Conservation (phyloP, 2,329 filamentous ascomycete genomes). For the Sporothrix pseudoabietina region DNA sequence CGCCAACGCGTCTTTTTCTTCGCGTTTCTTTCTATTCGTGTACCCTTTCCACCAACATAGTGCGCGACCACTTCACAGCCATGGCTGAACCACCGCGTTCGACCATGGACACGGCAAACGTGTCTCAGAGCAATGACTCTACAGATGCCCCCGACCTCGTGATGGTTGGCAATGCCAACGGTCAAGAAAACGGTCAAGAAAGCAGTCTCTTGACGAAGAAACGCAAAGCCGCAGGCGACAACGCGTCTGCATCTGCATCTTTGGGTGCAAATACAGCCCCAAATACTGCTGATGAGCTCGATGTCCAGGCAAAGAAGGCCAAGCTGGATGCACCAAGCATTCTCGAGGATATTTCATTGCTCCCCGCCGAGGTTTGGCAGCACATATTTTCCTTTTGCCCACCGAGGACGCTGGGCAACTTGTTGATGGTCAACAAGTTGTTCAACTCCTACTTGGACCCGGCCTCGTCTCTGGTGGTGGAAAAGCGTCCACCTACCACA, state of each 20-base stretch:
- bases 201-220: not conserved
- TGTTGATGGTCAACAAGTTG: constrained; percentile 67
- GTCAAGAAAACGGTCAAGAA: not conserved
- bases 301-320: constrained; percentile 38
- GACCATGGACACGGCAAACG: not conserved
- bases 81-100: not conserved
- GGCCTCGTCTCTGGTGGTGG: constrained; percentile 39
- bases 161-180: not conserved
- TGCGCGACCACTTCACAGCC: not conserved
- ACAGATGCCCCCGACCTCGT: not conserved
- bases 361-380: constrained; percentile 69
- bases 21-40: not conserved
- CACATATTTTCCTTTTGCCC: constrained; percentile 68
- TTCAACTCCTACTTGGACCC: constrained; percentile 64
- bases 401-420: constrained; percentile 63
- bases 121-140: not conserved
- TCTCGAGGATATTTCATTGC: constrained; percentile 39
- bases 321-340: constrained; percentile 35
- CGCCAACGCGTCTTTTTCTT: not conserved
- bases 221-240: not conserved
- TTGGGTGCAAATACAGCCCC: not conserved
- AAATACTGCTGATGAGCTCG: not conserved
- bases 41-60: not conserved
- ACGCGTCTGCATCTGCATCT: not conserved
- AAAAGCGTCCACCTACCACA: constrained; percentile 32